Evolutionary conservation across 495 filamentous ascomycete species (phyloP), one percentile per base, ranked within the genome.

Genomic region (Daldinia vernicosa): DNA sequence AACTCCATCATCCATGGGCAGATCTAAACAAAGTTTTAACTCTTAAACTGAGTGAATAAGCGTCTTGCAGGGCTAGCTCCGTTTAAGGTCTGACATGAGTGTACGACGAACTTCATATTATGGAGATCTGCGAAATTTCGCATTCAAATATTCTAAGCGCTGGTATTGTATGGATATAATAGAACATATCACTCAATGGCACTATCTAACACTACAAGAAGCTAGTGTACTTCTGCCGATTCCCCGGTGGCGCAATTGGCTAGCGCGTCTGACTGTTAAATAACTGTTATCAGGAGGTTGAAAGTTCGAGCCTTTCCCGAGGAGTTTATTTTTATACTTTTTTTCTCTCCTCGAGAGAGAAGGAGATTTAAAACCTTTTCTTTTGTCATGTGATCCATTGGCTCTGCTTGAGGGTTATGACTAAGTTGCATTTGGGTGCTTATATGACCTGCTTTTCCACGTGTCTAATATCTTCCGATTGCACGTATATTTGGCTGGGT

Each of bases 251-350:
- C 43, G 43, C 43, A 47, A 47, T 47, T 47, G 43, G 43, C 43
- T 47, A 47, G 43, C 43, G 43, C 43, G 43, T 47, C 43, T 47
- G 43, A 47, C 43, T 47, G 43, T 47, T 47, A 47, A 9, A 12
- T 12, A 47, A 47, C 19, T 47, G 43, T 47, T 47, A 47, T 47
- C 43, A 47, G 43, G 43, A 47, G 43, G 43, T 47, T 47, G 43
- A 47, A 47, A 47, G 43, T 47, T 47, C 43, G 43, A 47, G 43
- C 43, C 43, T 47, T 47, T 47, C 51, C 51, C 51, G 51, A 53
- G 51, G 51, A 27, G 26, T 28, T 11, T 24, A 0, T 30, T 28
- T 30, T n/a, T n/a, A n/a, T n/a, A n/a, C n/a, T 17, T 3, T 30
- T 27, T 28, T 17, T 53, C 9, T 4, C 6, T 17, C 14, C 12